Evolutionary conservation across 2,329 filamentous ascomycete genomes (phyloP), one percentile per base, ranked within the genome.

Genomic region (Onygenales sp.): DNA sequence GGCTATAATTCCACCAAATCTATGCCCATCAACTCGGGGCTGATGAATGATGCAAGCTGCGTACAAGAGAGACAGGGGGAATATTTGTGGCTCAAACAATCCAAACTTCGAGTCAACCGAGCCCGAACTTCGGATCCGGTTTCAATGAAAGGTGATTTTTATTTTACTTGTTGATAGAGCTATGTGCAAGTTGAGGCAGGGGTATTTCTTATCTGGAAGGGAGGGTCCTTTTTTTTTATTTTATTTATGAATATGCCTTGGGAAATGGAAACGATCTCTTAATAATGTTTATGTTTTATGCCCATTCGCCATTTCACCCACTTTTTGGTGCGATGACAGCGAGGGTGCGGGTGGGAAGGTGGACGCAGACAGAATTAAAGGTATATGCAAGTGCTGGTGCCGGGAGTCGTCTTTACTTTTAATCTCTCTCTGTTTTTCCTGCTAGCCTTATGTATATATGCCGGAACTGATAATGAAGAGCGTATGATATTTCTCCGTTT

Each of bases 391-490:
- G 11, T 50, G 27, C 36, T 32, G n/a, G 36, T 55, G 32, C 21
- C 10, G 49, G 50, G 32, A 51, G 42, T 45, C 48, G 21, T 42
- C 51, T 47, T 47, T 60, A 42, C 49, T 42, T 53, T 57, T 44
- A 46, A 52, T 61, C 53, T 54, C 53, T 56, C 49, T 52, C 57
- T 58, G 47, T 52, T 56, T 59, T 56, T 61, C 47, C 40, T 32
- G 60, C 32, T 17, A 49, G 32, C 11, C 34, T 40, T 40, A 60
- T 69, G 67, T 70, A 69, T 67, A 69, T 69, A 69, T 60, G 63
- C 63, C 59, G 59, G 52, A 56, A 62, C 62, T 66, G 61, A 58
- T 62, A 67, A 68, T 65, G 64, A 67, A 66, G 63, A 68, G 63
- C 65, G 64, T 67, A 66, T 59, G 63, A 67, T 69, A 67, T 65